phyloP scores from a whole-genome alignment of 805 yeast genomes.

The Maudiozyma saulgeensis region DNA sequence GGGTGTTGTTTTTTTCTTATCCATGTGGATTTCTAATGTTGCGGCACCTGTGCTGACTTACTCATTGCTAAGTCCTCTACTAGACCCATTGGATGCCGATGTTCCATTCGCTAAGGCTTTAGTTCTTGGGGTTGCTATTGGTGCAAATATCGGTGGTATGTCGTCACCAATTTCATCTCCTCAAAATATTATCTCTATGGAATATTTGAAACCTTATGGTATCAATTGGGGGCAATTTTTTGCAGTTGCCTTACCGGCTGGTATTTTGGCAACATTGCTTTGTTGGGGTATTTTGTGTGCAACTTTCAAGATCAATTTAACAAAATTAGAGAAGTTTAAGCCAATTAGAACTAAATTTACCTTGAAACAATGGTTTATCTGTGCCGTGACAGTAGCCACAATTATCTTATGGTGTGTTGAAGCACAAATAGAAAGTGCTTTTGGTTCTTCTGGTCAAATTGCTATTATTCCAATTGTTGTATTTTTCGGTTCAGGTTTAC shows the following conservation, averaged over 20 bases:
- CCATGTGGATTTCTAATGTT: constrained; percentile 95
- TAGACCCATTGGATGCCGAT: constrained; percentile 66
- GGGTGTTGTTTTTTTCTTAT: constrained; percentile 73
- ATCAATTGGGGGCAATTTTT: constrained; percentile 88
- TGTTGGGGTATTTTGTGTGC: constrained; percentile 62
- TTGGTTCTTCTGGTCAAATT: constrained; percentile 90
- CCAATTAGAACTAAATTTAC: constrained; percentile 60
- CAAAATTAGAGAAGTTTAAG: constrained; percentile 37
- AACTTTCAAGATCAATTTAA: constrained; percentile 42
- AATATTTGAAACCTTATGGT: constrained; percentile 60
- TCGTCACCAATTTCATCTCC: constrained; percentile 95
- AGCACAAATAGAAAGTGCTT: constrained; percentile 53
- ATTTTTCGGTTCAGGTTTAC: constrained; percentile 81
- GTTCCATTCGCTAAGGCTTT: constrained; percentile 79
- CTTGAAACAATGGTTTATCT: constrained; percentile 62
- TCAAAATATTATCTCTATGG: constrained; percentile 85
- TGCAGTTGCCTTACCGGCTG: constrained; percentile 75
- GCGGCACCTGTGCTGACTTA: constrained; percentile 92
- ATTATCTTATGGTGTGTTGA: constrained; percentile 87
- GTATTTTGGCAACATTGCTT: constrained; percentile 47
- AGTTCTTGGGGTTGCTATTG: constrained; percentile 81
- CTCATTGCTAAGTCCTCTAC: constrained; percentile 76
- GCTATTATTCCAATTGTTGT: constrained; percentile 79
- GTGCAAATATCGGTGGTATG: constrained; percentile 93
- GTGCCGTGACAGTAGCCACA: constrained; percentile 59